These are phyloP conservation scores for Davidsoniella neocaledoniae DNA, from an alignment of 2,329 filamentous ascomycete species.

Conservation along the genomic window DNA sequence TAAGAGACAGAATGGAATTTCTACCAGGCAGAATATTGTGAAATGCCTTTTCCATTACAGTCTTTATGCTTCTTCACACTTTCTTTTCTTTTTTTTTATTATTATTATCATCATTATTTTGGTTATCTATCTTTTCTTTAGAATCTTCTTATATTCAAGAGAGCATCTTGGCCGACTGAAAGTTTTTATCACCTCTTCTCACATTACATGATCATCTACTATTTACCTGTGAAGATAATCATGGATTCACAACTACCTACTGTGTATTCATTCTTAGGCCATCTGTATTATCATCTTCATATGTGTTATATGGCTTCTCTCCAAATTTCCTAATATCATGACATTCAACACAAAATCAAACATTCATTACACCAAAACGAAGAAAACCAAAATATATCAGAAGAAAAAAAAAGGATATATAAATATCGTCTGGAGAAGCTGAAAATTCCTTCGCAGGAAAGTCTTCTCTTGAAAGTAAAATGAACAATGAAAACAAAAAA, in stretches of 20 bases:
- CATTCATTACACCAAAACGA: background rate
- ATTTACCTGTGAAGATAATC: too few relatives aligned
- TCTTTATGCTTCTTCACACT: background rate
- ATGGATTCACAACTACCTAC: too few relatives aligned
- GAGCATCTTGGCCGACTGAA: too few relatives aligned
- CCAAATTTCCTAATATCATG: too few relatives aligned
- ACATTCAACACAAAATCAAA: background rate
- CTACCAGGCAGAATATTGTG: constrained; percentile 43
- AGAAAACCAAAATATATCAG: background rate
- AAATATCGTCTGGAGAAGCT: background rate
- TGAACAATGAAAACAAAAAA: background rate
- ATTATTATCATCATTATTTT: too few relatives aligned
- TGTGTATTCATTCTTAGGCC: too few relatives aligned
- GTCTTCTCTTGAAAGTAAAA: background rate
- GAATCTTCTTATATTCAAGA: too few relatives aligned
- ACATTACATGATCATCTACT: too few relatives aligned
- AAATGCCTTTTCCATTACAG: constrained; percentile 26
- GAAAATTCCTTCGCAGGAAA: background rate
- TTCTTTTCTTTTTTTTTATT: background rate
- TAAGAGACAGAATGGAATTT: constrained; percentile 16
- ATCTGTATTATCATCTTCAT: too few relatives aligned
- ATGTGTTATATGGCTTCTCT: too few relatives aligned
- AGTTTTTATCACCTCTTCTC: background rate
- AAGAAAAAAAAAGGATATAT: background rate
- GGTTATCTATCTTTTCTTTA: too few relatives aligned